Percentiles rank a stretch among this genome's conserved stretches.
phyloP scores from a whole-genome alignment of 345 rosid genomes.

The Euclidium syriacum region DNA sequence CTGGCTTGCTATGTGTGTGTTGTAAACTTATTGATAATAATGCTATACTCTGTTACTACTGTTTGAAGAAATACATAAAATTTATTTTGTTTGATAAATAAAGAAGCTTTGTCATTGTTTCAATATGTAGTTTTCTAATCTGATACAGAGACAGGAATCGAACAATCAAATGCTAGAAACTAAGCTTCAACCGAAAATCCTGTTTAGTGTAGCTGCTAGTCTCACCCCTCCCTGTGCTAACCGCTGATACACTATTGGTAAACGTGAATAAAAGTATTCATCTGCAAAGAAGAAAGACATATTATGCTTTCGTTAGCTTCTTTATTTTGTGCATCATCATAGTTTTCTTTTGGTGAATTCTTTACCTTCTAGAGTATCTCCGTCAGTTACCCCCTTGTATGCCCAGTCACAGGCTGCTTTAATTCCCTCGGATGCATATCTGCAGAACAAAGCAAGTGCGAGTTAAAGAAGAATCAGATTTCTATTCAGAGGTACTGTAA shows the following conservation, averaged over 20 bases:
- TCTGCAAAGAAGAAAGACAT: constrained; percentile 35
- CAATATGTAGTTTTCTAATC: not conserved
- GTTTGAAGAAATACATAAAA: not conserved
- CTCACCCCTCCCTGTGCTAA: constrained; percentile 89
- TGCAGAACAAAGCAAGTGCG: constrained; percentile 11
- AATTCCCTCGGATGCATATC: constrained; percentile 82
- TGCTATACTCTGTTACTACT: not conserved
- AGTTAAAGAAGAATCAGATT: not conserved
- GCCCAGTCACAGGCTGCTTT: constrained; percentile 90
- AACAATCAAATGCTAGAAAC: not conserved
- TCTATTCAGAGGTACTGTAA: not conserved
- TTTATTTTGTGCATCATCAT: not conserved
- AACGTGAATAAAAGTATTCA: constrained; percentile 67
- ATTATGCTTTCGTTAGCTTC: constrained; percentile 9
- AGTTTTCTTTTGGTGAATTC: not conserved
- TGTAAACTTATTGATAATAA: constrained; percentile 5
- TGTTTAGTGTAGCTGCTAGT: constrained; percentile 78
- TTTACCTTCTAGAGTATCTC: constrained; percentile 55
- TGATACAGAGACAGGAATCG: not conserved
- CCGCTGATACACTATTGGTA: constrained; percentile 53
- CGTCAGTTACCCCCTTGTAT: constrained; percentile 62
- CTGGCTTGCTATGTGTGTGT: constrained; percentile 5
- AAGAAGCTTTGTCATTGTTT: not conserved
- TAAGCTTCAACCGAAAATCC: constrained; percentile 38
- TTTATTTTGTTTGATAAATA: constrained; percentile 1